A percentile compares a stretch with the other conserved stretches of the same genome.
phyloP scores from a whole-genome alignment of 352 stramenopile genomes.

The Elongisporangium undulatum region DNA sequence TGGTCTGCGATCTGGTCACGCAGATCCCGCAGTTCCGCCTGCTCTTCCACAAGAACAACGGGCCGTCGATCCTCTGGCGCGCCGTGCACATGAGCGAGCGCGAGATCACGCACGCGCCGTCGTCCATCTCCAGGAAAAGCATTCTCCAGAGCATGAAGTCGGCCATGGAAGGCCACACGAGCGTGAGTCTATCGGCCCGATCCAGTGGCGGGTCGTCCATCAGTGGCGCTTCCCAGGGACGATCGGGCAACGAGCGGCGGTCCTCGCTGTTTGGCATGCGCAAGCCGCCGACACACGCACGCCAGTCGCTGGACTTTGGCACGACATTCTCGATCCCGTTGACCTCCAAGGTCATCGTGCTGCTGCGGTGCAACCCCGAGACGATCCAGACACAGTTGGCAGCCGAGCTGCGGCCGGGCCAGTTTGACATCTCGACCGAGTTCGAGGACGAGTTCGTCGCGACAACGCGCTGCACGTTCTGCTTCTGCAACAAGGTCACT shows the following conservation, averaged over 20 bases:
- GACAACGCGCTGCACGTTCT: neutral
- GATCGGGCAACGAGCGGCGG: conserved; percentile 4
- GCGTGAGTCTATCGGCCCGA: conserved; percentile 1
- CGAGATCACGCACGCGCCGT: neutral
- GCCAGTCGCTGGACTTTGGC: conserved; percentile 23
- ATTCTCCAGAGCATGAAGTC: neutral
- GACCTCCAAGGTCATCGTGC: conserved; percentile 8
- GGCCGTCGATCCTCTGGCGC: conserved; percentile 38
- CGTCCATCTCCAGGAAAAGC: neutral
- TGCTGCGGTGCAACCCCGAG: conserved; percentile 11
- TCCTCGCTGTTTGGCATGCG: conserved; percentile 31
- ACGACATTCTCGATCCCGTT: conserved; percentile 19
- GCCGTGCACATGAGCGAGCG: conserved; percentile 28
- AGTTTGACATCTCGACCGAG: neutral
- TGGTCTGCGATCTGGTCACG: conserved; percentile 36
- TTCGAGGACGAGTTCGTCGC: neutral
- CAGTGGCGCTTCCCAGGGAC: neutral
- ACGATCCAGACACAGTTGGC: conserved; percentile 6
- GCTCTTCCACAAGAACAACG: conserved; percentile 44
- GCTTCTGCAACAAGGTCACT: neutral
- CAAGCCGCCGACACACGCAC: conserved; percentile 9
- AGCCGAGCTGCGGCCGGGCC: neutral
- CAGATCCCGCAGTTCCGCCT: conserved; percentile 26
- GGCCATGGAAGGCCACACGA: neutral
- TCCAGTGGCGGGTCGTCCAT: neutral